Base-by-base conservation (phyloP, 1,139 yeast species). In the Insectozyma bohioensis region DNA sequence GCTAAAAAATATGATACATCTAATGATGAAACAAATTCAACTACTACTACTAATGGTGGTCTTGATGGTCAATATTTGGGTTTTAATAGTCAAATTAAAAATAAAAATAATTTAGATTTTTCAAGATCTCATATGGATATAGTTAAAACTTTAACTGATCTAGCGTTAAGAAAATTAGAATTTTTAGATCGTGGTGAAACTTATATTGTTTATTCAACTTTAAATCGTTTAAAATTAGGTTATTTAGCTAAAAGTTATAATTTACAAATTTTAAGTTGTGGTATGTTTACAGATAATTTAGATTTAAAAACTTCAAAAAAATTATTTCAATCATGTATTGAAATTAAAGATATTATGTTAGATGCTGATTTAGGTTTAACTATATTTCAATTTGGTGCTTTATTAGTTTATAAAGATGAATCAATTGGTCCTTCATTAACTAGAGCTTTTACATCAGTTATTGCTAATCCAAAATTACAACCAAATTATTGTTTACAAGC, bases 311-410 rank as follows among this genome's bases (percentile, higher is more conserved):
- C 56, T 11, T 61, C 67, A 22, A 56, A 54, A 37, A 51, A 53
- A 17, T 51, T 66, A 14, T 67, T 69, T 46, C 63, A 58, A 37
- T 58, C 60, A 23, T 61, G 63, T 54, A 63, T 63, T 40, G 60
- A 64, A 15, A 65, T 67, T 39, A 63, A 58, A 31, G 64, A 65
- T 34, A 65, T 61, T 2, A 61, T 72, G 65, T 58, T 72, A 37
- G 74, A 65, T 41, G 52, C 59, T 5, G 68, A 66, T 39, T 59
- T 79, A 32, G 75, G 80, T 1, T 55, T 70, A 9, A 59, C 70
- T 16, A 69, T 74, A 1, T 63, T 77, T 42, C 74, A 78, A 45
- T 57, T 78, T 35, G 83, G 82, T 5, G 65, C 82, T 0, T 57
- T 78, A 32, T 59, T 79, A 32, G 76, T 74, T 12, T 65, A 60